Percentiles rank a stretch among this genome's conserved stretches.
These are phyloP conservation scores for Phytophthora cactorum DNA, from an alignment of 352 stramenopile genomes.

Conservation along the genomic window DNA sequence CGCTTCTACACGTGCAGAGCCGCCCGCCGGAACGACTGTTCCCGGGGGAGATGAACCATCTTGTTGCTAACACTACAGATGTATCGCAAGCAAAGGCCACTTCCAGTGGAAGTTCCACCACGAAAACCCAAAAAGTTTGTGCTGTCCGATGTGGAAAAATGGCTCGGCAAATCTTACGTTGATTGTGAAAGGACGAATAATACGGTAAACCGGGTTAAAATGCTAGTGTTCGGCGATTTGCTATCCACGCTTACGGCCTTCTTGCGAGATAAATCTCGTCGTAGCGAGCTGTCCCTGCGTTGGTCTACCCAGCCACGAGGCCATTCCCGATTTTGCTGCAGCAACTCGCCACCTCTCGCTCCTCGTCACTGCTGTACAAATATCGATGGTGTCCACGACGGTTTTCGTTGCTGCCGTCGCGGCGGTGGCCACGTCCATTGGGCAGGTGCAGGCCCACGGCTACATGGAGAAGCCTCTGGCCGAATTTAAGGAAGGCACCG, in stretches of 20 bases:
- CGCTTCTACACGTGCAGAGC: conserved; percentile 29
- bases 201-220: conserved; percentile 1
- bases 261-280: background rate
- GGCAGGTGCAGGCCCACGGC: conserved; percentile 20
- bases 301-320: background rate
- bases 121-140: conserved; percentile 1
- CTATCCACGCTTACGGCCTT: background rate
- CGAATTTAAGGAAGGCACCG: conserved; percentile 24
- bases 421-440: conserved; percentile 8
- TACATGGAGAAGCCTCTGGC: conserved; percentile 35
- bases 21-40: conserved; percentile 9
- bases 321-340: background rate
- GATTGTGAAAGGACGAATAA: background rate
- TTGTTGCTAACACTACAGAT: conserved; percentile 8
- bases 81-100: conserved; percentile 2
- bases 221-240: conserved; percentile 25
- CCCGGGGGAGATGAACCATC: background rate
- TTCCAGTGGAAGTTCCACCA: background rate
- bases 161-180: conserved; percentile 11
- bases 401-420: conserved; percentile 7
- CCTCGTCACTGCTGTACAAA: background rate
- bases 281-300: background rate
- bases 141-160: conserved; percentile 5
- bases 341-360: background rate
- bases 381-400: conserved; percentile 23